Conservation (phyloP, 2,329 filamentous ascomycete genomes). For the Neoascochyta sp. region DNA sequence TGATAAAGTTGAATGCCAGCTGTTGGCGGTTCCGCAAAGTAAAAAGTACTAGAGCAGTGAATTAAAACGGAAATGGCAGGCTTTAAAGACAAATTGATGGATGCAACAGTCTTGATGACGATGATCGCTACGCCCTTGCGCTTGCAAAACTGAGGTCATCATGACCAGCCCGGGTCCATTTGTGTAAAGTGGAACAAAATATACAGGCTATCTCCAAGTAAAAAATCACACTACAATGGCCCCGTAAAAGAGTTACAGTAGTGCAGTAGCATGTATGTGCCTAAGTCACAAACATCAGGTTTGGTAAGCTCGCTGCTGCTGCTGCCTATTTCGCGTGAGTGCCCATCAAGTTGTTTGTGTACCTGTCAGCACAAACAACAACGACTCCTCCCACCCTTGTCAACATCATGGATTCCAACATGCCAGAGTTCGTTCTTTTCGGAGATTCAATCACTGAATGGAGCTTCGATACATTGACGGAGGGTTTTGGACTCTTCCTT, state of each 20-base stretch:
- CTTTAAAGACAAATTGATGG: not conserved
- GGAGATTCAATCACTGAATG: conserved; percentile 36
- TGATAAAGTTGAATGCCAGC: conserved; percentile 2
- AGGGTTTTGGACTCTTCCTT: conserved; percentile 31
- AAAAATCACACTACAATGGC: not conserved
- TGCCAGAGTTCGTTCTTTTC: conserved; percentile 32
- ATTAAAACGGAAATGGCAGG: not conserved
- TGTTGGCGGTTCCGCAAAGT: not conserved
- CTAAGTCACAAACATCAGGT: not conserved
- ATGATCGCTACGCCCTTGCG: not conserved
- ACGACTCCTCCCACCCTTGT: not conserved
- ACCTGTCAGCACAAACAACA: not conserved
- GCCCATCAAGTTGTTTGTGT: not conserved
- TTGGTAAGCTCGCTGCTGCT: not conserved
- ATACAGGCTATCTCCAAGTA: not conserved
- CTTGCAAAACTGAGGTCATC: conserved; percentile 13
- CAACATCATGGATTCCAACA: conserved; percentile 1
- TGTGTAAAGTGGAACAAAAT: not conserved
- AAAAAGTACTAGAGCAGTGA: not conserved
- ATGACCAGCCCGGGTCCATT: conserved; percentile 6
- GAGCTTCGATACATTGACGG: conserved; percentile 23
- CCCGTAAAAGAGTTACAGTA: no score
- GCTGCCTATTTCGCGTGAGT: not conserved
- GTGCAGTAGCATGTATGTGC: not conserved
- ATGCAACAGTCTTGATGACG: not conserved